These are phyloP conservation scores for Tilletia caries DNA, from an alignment of 1,284 basidiomycete species.

Conservation along the genomic window DNA sequence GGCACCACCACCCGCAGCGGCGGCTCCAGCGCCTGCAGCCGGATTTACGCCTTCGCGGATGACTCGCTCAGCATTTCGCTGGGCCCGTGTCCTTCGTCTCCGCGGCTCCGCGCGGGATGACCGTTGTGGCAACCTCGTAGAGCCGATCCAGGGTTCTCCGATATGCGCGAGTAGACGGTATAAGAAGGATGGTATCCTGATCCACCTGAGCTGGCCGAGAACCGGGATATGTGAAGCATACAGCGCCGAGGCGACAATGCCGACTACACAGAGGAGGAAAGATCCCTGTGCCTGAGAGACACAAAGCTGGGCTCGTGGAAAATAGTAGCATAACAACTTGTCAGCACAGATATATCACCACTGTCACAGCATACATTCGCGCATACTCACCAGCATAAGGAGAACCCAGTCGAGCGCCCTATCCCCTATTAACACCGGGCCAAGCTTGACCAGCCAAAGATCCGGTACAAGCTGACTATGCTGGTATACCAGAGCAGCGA, in stretches of 20 bases:
- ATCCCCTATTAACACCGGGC: not conserved
- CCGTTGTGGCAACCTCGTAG: slow-evolving; percentile 5
- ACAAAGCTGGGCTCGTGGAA: not conserved
- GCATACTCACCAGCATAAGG: not conserved
- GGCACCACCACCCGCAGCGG: no score
- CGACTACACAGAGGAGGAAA: not conserved
- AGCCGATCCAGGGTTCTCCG: slow-evolving; percentile 4
- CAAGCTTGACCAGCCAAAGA: slow-evolving; percentile 2
- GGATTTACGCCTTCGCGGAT: not conserved
- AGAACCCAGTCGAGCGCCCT: slow-evolving; percentile 5
- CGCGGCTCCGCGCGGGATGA: slow-evolving; percentile 3
- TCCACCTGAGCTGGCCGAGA: not conserved
- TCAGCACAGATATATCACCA: no score
- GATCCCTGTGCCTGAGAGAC: not conserved
- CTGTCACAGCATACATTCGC: not conserved
- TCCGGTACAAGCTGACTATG: not conserved
- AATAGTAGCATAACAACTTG: no score
- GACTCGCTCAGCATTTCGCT: slow-evolving; percentile 3
- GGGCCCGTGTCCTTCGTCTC: not conserved
- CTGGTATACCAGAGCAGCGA: not conserved
- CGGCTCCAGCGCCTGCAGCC: no score
- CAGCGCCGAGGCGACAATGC: not conserved
- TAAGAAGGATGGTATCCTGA: not conserved
- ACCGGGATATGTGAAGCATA: slow-evolving; percentile 5
- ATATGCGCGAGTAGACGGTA: not conserved